phyloP scores from a whole-genome alignment of 805 yeast genomes.

The Sungouiozyma intestinalis region DNA sequence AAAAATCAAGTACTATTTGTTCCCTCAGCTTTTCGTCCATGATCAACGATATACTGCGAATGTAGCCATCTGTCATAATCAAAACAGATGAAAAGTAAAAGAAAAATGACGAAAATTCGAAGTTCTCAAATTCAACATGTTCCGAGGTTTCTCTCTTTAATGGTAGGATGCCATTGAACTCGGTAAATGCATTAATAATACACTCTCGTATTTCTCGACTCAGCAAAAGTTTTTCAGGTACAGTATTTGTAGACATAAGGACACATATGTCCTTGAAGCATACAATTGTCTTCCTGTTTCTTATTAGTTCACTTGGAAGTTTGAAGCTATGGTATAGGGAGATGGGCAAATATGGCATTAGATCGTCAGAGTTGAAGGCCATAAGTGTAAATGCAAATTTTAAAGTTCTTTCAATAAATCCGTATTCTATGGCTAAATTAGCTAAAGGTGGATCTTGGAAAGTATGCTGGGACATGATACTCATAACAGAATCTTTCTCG shows the following conservation, averaged over 20 bases:
- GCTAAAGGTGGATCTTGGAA: slow-evolving; percentile 24
- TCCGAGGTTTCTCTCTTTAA: slow-evolving; percentile 61
- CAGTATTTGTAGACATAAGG: slow-evolving; percentile 58
- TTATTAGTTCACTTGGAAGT: slow-evolving; percentile 21
- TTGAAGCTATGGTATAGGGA: slow-evolving; percentile 18
- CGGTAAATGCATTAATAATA: slow-evolving; percentile 19
- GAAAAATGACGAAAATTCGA: slow-evolving; percentile 46
- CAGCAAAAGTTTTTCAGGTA: slow-evolving; percentile 32
- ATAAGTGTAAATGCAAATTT: slow-evolving; percentile 22
- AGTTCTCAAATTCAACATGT: slow-evolving; percentile 87
- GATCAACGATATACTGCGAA: slow-evolving; percentile 20
- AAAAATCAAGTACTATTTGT: slow-evolving; percentile 10
- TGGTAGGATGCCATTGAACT: slow-evolving; percentile 40
- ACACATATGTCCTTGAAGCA: slow-evolving; percentile 49
- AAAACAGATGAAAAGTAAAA: slow-evolving; percentile 24
- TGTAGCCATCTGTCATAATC: slow-evolving; percentile 24
- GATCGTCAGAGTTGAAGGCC: slow-evolving; percentile 21
- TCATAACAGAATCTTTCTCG: slow-evolving; percentile 18
- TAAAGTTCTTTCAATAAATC: slow-evolving; percentile 22
- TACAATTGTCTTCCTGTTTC: slow-evolving; percentile 23
- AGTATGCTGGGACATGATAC: slow-evolving; percentile 22
- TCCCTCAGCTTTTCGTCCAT: slow-evolving; percentile 13
- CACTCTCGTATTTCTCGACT: slow-evolving; percentile 10
- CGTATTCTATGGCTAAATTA: slow-evolving; percentile 18
- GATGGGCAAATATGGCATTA: slow-evolving; percentile 15